Evolutionary conservation across 371 early-diverging fungal species (phyloP).

Genomic region (Mortierella sp.): DNA sequence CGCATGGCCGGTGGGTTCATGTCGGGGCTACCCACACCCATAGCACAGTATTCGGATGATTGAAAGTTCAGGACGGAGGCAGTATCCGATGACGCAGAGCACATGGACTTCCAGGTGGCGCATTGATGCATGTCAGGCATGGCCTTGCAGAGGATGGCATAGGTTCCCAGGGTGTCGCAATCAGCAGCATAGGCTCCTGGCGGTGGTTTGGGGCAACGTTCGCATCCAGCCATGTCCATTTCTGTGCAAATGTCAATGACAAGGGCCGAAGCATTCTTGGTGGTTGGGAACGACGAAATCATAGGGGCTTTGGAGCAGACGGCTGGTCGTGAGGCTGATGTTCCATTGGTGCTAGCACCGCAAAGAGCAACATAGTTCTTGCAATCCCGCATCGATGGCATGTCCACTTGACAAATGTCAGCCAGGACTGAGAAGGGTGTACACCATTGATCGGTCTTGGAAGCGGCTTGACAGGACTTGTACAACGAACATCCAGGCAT

Average conservation of each 20-base stretch:
- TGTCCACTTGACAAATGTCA: slow-evolving; percentile 67
- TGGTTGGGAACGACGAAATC: slow-evolving; percentile 62
- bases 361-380: slow-evolving; percentile 49
- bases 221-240: slow-evolving; percentile 73
- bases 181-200: slow-evolving; percentile 45
- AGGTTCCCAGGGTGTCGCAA: slow-evolving; percentile 57
- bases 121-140: slow-evolving; percentile 75
- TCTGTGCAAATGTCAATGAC: slow-evolving; percentile 67
- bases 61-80: slow-evolving; percentile 29
- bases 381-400: slow-evolving; percentile 66
- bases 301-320: slow-evolving; percentile 58
- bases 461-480: slow-evolving; percentile 50
- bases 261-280: slow-evolving; percentile 55
- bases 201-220: slow-evolving; percentile 54
- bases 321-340: slow-evolving; percentile 29
- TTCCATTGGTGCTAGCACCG: slow-evolving; percentile 30
- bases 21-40: slow-evolving; percentile 43
- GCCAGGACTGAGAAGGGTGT: slow-evolving; percentile 63
- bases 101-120: slow-evolving; percentile 58
- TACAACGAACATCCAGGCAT: slow-evolving; percentile 70
- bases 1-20: slow-evolving; percentile 64
- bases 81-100: slow-evolving; percentile 45
- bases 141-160: slow-evolving; percentile 59
- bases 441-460: slow-evolving; percentile 58
- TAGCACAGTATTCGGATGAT: slow-evolving; percentile 34